Evolutionary conservation across 768 basidiomycete species (phyloP), one percentile per base, ranked within the genome.

Genomic region (Inosperma sp.): DNA sequence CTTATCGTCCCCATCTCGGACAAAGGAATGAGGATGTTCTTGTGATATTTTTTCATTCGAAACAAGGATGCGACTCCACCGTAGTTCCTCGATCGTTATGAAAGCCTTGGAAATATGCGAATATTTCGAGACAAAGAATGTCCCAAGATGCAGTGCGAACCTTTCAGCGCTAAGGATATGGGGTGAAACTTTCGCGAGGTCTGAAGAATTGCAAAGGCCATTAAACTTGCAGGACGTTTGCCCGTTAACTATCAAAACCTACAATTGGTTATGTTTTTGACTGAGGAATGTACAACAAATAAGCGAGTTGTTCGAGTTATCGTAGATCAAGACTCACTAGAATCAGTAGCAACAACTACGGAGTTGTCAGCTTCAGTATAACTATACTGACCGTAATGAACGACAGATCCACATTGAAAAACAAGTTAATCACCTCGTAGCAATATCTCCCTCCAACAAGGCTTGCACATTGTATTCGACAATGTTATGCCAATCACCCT

Each of bases 1-100:
- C 73, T 88, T 95, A 64, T 98, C 94, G 3, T 93, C 90, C 2
- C 94, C 95, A 58, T 97, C 91, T 19, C 94, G 75, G 50, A 78
- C 73, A 68, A 95, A 98, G 13, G 91, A 80, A 64, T 94, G 90
- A 6, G 79, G 65, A 65, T 97, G 93, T 2, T 65, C 70, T 33
- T 63, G 36, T n/a, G 46, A 64, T 0, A 63, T 67, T 40, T 72
- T 70, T 6, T 67, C 72, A 5, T 70, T 65, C n/a, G n/a, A n/a
- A 29, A 87, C 74, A 3, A 71, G 65, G 53, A 96, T 87, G 5
- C 93, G 80, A 3, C 82, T 72, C 94, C 94, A 98, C 36, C 88
- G 81, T 45, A 93, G 78, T 59, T 87, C 80, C 68, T 91, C 83
- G 53, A 93, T 68, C 2, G 81, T 82, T 49, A 93, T 69, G 47